phyloP scores from a whole-genome alignment of 225 moss, liverwort and hornwort species.

The Physcomitrellopsis africana region DNA sequence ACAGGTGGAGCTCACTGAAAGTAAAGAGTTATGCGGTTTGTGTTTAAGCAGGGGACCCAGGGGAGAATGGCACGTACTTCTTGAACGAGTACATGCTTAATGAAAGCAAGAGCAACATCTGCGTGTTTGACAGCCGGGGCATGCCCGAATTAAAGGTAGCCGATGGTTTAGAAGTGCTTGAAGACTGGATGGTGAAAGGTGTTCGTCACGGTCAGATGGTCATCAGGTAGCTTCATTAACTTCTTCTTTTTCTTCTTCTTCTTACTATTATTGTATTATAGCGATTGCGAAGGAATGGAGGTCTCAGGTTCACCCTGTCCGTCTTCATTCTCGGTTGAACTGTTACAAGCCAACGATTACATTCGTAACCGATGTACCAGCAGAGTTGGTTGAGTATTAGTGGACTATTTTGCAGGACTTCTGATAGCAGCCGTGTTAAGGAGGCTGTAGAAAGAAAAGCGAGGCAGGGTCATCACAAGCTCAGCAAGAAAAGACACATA shows the following conservation, averaged over 20 bases:
- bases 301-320: neutral
- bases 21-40: conserved; percentile 21
- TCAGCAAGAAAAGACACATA: conserved; percentile 60
- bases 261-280: neutral
- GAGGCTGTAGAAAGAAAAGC: conserved; percentile 63
- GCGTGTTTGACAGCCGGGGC: conserved; percentile 75
- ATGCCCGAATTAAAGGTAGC: conserved; percentile 63
- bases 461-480: conserved; percentile 57
- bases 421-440: conserved; percentile 54
- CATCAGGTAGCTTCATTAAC: conserved; percentile 52
- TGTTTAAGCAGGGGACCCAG: conserved; percentile 58
- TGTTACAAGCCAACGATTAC: neutral
- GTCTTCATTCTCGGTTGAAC: neutral
- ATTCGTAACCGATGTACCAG: conserved; percentile 4
- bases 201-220: conserved; percentile 78
- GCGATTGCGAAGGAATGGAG: neutral
- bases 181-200: conserved; percentile 71
- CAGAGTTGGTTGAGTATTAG: conserved; percentile 1
- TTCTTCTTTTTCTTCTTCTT: neutral
- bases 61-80: conserved; percentile 73
- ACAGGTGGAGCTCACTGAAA: neutral
- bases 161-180: conserved; percentile 51
- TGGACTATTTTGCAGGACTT: conserved; percentile 49
- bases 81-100: conserved; percentile 66
- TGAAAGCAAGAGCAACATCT: conserved; percentile 52